phyloP scores from a whole-genome alignment of 441 rosid genomes.

The Adansonia grandidieri region DNA sequence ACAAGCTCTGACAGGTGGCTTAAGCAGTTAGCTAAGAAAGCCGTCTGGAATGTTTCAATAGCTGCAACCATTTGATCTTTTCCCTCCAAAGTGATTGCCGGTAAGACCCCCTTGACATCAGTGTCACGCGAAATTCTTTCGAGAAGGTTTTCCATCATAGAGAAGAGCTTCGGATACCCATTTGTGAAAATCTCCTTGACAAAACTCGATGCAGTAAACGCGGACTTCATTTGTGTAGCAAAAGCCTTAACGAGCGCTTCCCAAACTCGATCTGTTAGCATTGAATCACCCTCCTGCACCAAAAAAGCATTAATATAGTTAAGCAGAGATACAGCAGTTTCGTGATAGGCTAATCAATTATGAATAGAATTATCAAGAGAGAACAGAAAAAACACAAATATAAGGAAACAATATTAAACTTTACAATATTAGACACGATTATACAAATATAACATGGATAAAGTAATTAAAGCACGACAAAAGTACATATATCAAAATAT shows the following conservation, averaged over 20 bases:
- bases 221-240: conserved; percentile 88
- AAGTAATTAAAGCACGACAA: too few relatives aligned
- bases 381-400: too few relatives aligned
- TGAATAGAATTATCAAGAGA: neutral
- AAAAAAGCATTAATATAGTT: conserved; percentile 23
- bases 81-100: conserved; percentile 74
- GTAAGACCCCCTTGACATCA: conserved; percentile 88
- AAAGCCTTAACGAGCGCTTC: conserved; percentile 92
- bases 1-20: conserved; percentile 88
- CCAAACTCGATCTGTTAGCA: conserved; percentile 93
- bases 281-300: conserved; percentile 74
- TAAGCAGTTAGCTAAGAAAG: conserved; percentile 78
- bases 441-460: too few relatives aligned
- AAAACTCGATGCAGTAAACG: conserved; percentile 93
- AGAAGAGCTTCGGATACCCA: conserved; percentile 90
- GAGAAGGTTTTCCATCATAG: conserved; percentile 80
- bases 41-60: conserved; percentile 85
- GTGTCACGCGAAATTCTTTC: conserved; percentile 81
- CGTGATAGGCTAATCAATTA: neutral
- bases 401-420: too few relatives aligned
- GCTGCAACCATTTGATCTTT: conserved; percentile 81
- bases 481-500: too few relatives aligned
- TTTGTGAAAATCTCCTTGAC: conserved; percentile 87
- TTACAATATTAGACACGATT: too few relatives aligned
- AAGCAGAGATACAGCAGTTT: conserved; percentile 14